Evolutionary conservation across 139 green algal species (phyloP).

Genomic region (Ettlia oleoabundans): DNA sequence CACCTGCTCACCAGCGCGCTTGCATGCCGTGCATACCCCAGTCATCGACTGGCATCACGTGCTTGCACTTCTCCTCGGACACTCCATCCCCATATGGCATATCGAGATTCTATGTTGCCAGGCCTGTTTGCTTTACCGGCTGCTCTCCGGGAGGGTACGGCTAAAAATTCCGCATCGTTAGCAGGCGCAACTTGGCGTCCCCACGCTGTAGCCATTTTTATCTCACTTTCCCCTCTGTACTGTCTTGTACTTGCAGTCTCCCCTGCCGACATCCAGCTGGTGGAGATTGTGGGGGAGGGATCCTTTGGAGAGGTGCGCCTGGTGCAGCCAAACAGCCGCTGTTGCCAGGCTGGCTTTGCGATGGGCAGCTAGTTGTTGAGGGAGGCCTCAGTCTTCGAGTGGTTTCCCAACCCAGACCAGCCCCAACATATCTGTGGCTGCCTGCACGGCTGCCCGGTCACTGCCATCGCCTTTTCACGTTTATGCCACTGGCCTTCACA

Average conservation of each 20-base stretch:
- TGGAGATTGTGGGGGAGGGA: constrained; percentile 41
- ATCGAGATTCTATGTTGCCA: too few species aligned
- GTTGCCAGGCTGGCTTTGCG: neutral
- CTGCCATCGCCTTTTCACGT: neutral
- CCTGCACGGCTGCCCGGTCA: neutral
- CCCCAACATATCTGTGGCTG: too few species aligned
- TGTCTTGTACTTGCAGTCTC: neutral
- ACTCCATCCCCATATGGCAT: too few species aligned
- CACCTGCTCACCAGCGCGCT: neutral
- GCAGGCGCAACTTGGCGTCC: too few species aligned
- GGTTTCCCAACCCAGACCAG: too few species aligned
- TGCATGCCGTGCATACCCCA: neutral
- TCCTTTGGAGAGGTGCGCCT: constrained; percentile 39
- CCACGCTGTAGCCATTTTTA: too few species aligned
- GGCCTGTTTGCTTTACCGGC: neutral
- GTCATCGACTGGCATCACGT: too few species aligned
- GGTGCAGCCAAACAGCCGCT: neutral
- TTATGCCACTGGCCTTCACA: neutral
- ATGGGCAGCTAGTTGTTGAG: too few species aligned
- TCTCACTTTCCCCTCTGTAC: neutral
- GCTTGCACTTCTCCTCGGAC: too few species aligned
- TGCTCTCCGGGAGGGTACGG: too few species aligned
- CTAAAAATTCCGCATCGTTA: too few species aligned
- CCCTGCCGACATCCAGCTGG: constrained; percentile 37
- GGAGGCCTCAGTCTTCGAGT: too few species aligned